Percentiles rank a stretch among this genome's conserved stretches.
phyloP scores from a whole-genome alignment of 306 rosid genomes.

The Malus domestica region DNA sequence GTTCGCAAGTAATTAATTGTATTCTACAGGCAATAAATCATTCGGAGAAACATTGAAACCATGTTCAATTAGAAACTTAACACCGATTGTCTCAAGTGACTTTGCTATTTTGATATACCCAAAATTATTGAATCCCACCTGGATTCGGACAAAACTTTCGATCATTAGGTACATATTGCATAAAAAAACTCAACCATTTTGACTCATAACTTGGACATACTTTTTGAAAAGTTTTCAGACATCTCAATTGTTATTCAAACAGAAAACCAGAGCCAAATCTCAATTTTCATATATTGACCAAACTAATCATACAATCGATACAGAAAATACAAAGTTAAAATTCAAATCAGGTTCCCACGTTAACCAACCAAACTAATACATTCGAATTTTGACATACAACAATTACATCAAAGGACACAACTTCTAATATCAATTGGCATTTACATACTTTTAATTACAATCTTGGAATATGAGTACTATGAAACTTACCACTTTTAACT shows the following conservation, averaged over 20 bases:
- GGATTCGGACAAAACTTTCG: not conserved
- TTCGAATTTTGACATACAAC: not conserved
- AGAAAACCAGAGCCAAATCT: not conserved
- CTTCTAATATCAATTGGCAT: not conserved
- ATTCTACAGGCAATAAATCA: not conserved
- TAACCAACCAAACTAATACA: not conserved
- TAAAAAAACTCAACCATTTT: not conserved
- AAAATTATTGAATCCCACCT: not conserved
- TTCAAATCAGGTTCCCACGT: not conserved
- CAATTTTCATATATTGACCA: not conserved
- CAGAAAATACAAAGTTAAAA: not conserved
- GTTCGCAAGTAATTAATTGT: not conserved
- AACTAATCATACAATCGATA: not conserved
- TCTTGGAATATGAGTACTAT: not conserved
- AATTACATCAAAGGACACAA: not conserved
- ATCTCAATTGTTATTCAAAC: not conserved
- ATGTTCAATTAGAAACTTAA: not conserved
- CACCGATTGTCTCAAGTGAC: not conserved
- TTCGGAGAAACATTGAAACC: not conserved
- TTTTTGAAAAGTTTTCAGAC: not conserved
- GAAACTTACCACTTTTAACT: slow-evolving; percentile 41
- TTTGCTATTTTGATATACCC: not conserved
- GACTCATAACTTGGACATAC: not conserved
- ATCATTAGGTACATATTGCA: not conserved
- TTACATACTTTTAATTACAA: not conserved